These are phyloP conservation scores for Kitagawia praeruptora DNA, from an alignment of 129 eudicot species.

Conservation along the genomic window DNA sequence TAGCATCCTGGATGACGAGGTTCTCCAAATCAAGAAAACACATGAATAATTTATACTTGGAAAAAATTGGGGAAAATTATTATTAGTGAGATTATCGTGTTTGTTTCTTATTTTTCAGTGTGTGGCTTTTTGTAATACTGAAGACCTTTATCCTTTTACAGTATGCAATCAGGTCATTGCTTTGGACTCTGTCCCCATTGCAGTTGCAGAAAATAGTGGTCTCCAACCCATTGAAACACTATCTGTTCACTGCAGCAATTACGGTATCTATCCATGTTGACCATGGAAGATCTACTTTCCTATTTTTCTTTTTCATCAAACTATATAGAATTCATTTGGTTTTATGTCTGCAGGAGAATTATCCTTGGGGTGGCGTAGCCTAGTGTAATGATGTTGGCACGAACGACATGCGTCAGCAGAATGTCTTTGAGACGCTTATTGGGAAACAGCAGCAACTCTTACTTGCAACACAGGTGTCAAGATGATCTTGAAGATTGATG, in stretches of 20 bases:
- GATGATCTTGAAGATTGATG: conserved; percentile 97
- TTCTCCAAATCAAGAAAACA: too few relatives aligned
- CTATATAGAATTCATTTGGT: not conserved
- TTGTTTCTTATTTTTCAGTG: not conserved
- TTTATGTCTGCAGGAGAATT: conserved; percentile 55
- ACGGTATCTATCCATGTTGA: conserved; percentile 43
- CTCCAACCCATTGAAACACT: conserved; percentile 89
- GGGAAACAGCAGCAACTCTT: conserved; percentile 97
- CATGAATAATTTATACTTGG: too few relatives aligned
- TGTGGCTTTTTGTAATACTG: not conserved
- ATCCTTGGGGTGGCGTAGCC: conserved; percentile 58
- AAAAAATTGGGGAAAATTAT: too few relatives aligned
- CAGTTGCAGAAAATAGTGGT: conserved; percentile 97
- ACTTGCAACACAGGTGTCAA: conserved; percentile 96
- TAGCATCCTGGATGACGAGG: too few relatives aligned
- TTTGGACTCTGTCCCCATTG: conserved; percentile 92
- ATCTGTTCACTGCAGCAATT: conserved; percentile 88
- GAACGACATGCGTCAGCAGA: conserved; percentile 88
- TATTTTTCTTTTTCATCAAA: not conserved
- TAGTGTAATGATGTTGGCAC: too few relatives aligned
- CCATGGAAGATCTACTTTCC: not conserved
- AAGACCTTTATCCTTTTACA: conserved; percentile 21
- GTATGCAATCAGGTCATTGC: conserved; percentile 99
- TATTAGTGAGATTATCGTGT: not conserved
- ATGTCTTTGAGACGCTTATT: conserved; percentile 89